phyloP scores from a whole-genome alignment of 345 rosid species.

The Eucalyptus pauciflora region DNA sequence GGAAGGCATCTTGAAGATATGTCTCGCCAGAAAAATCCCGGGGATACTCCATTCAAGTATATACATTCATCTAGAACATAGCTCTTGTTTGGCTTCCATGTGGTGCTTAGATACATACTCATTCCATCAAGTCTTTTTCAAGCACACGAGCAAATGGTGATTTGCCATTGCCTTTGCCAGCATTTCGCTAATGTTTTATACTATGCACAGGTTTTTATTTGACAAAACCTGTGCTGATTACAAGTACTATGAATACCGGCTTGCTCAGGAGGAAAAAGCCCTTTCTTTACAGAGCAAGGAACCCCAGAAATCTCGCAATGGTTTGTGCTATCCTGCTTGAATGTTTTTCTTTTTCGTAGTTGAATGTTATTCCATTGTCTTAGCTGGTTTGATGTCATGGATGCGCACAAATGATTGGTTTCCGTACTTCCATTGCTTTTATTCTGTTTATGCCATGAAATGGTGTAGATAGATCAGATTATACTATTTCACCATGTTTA shows the following conservation, averaged over 20 bases:
- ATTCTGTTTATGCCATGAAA: neutral
- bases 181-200: neutral
- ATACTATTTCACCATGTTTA: neutral
- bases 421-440: neutral
- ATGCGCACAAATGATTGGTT: neutral
- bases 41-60: conserved; percentile 90
- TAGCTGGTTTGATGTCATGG: neutral
- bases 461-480: neutral
- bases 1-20: conserved; percentile 90
- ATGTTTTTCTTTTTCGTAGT: neutral
- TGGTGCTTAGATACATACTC: neutral
- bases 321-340: conserved; percentile 17
- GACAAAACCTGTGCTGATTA: conserved; percentile 74
- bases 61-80: conserved; percentile 1
- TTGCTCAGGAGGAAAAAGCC: conserved; percentile 70
- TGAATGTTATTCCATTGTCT: neutral
- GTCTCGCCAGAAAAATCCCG: conserved; percentile 95
- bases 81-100: neutral
- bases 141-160: neutral
- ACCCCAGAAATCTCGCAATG: conserved; percentile 26
- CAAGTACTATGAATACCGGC: conserved; percentile 71
- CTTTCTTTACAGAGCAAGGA: conserved; percentile 35
- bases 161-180: neutral
- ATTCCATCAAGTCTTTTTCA: neutral
- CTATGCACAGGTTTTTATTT: conserved; percentile 61